Base-by-base conservation (phyloP, 208 protist species). In the Leishmania tropica region DNA sequence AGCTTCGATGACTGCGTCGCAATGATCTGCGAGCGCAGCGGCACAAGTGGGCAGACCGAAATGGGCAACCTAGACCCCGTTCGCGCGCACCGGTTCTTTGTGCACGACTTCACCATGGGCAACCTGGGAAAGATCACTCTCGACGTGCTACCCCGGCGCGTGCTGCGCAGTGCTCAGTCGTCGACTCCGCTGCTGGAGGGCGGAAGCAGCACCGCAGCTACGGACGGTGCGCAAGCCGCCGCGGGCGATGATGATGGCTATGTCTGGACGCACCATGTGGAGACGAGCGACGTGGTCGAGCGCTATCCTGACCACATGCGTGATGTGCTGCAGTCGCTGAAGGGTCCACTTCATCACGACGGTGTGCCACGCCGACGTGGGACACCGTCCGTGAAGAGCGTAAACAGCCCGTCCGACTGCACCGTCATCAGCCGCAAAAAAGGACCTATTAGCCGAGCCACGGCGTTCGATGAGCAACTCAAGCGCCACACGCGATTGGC, bases 1-100 rank as follows among this genome's bases (percentile, higher is more conserved):
- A 96, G 89, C 85, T 98, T 96, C 81, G 93, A 98, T 76, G 95
- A 98, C 85, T 97, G 93, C 76, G 87, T 97, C n/a, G 88, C 92
- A 37, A 92, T 97, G 88, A 95, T 98, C 58, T 96, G 92, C 83
- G 94, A 98, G 83, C 85, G 95, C 51, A 97, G 93, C 82, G 93
- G 93, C 19, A 89, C 86, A 11, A 96, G 93, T 80, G 95, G 88
- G 37, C 91, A 95, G 76, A 97, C 90, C 3, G 92, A 97, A 45
- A 83, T 97, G 83, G 93, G 93, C 58, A 96, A 94, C 85, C 82
- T 96, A 48, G 88, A 97, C 70, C 88, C 93, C 24, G 85, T 83
- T 31, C 84, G 86, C 8, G 93, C 94, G 3, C 92, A 97, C 53
- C 87, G 86, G 37, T 95, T 96, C 78, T 87, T 98, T 17, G 83